Conservation (phyloP, 1,139 yeast genomes). For the Blastobotrys arbuscula region DNA sequence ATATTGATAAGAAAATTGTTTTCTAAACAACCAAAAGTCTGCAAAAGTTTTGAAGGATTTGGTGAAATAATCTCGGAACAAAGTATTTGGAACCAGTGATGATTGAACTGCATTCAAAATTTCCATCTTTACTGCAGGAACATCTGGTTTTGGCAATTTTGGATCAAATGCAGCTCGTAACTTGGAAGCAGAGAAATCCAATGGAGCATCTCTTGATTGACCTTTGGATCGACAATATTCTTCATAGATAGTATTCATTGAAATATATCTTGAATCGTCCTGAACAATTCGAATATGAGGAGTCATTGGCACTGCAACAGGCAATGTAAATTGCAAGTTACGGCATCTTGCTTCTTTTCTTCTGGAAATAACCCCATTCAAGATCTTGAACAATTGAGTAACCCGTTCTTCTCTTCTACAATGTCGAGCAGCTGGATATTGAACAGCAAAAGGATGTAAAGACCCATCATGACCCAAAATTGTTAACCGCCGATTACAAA, state of each 20-base stretch:
- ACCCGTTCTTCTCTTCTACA: slow-evolving; percentile 95
- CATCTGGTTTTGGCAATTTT: slow-evolving; percentile 85
- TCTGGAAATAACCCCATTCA: slow-evolving; percentile 72
- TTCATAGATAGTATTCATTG: slow-evolving; percentile 85
- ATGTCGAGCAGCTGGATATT: slow-evolving; percentile 96
- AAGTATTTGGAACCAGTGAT: slow-evolving; percentile 76
- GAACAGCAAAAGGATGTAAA: slow-evolving; percentile 88
- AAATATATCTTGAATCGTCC: slow-evolving; percentile 70
- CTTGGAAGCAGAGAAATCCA: slow-evolving; percentile 79
- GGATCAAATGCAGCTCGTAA: slow-evolving; percentile 92
- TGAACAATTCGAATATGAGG: slow-evolving; percentile 91
- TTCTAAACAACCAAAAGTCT: slow-evolving; percentile 96
- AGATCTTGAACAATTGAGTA: slow-evolving; percentile 82
- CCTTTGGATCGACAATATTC: slow-evolving; percentile 71
- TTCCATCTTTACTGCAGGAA: slow-evolving; percentile 83
- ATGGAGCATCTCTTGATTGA: slow-evolving; percentile 82
- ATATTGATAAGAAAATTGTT: slow-evolving; percentile 90
- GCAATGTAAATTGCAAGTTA: slow-evolving; percentile 78
- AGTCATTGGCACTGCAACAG: slow-evolving; percentile 88
- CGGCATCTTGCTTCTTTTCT: slow-evolving; percentile 87
- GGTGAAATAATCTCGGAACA: slow-evolving; percentile 62
- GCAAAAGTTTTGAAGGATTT: slow-evolving; percentile 71
- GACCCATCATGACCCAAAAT: slow-evolving; percentile 94
- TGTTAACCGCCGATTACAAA: slow-evolving; percentile 85
- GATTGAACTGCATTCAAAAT: slow-evolving; percentile 87